Conservation (phyloP, 2,329 filamentous ascomycete genomes). For the Elsinoe perseae region DNA sequence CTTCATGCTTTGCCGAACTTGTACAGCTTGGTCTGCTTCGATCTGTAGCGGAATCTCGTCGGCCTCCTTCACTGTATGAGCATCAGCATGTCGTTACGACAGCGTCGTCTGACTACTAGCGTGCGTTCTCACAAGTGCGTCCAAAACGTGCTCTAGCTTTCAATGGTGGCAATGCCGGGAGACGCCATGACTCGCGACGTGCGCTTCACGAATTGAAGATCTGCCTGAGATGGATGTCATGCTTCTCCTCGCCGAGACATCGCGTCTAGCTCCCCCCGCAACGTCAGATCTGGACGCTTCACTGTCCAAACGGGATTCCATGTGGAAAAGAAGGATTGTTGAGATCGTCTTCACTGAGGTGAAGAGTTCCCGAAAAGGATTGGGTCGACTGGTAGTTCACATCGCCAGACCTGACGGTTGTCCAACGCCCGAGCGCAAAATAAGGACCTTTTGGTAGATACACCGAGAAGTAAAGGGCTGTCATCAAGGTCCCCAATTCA, state of each 20-base stretch:
- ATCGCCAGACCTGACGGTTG: neutral
- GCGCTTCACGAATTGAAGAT: neutral
- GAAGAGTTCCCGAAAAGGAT: neutral
- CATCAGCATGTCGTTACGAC: neutral
- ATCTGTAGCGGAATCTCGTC: neutral
- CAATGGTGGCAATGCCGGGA: neutral
- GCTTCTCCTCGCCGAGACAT: neutral
- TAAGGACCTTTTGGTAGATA: neutral
- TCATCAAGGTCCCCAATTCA: neutral
- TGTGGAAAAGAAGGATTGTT: neutral
- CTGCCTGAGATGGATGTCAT: neutral
- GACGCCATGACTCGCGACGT: constrained; percentile 2
- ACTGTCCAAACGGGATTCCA: neutral
- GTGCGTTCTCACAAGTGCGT: neutral
- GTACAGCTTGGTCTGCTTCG: neutral
- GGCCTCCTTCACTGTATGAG: neutral
- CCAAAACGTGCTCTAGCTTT: constrained; percentile 2
- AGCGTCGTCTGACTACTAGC: neutral
- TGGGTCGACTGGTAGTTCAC: neutral
- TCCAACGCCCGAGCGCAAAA: constrained; percentile 4
- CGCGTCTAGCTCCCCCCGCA: constrained; percentile 7
- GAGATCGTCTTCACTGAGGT: neutral
- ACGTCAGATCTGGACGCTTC: constrained; percentile 6
- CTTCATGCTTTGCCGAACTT: neutral
- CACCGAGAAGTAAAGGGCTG: neutral